Percentiles rank a stretch among this genome's conserved stretches.
These are phyloP conservation scores for Acer negundo DNA, from an alignment of 345 rosid species.

Conservation along the genomic window DNA sequence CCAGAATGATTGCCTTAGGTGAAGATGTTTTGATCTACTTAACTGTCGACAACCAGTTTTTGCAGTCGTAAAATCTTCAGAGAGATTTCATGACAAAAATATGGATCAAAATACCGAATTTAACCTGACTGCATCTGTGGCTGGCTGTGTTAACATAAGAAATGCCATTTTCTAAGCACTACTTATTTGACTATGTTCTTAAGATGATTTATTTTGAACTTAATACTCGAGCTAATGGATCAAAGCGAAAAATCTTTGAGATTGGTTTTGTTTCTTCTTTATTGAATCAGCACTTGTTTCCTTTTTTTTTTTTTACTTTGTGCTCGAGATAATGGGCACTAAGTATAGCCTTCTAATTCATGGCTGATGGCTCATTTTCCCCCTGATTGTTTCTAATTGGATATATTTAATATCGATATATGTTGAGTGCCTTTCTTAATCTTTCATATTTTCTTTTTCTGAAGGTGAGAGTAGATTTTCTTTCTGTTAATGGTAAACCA, in stretches of 20 bases:
- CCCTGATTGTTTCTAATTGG: background rate
- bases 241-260: background rate
- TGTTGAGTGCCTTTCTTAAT: background rate
- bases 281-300: background rate
- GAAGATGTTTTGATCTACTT: background rate
- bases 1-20: background rate
- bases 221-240: background rate
- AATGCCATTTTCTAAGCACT: background rate
- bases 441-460: conserved; percentile 12
- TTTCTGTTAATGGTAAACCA: conserved; percentile 57
- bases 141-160: background rate
- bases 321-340: background rate
- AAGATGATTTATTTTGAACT: background rate
- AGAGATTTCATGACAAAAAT: background rate
- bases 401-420: background rate
- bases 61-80: background rate
- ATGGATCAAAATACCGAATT: background rate
- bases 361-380: background rate
- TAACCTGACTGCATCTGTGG: background rate
- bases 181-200: background rate
- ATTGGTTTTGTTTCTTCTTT: conserved; percentile 5
- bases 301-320: no score
- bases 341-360: background rate
- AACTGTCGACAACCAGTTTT: background rate
- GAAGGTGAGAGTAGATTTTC: conserved; percentile 80